Base-by-base conservation (phyloP, 2,329 filamentous ascomycete species). In the Pseudogymnoascus sp. region DNA sequence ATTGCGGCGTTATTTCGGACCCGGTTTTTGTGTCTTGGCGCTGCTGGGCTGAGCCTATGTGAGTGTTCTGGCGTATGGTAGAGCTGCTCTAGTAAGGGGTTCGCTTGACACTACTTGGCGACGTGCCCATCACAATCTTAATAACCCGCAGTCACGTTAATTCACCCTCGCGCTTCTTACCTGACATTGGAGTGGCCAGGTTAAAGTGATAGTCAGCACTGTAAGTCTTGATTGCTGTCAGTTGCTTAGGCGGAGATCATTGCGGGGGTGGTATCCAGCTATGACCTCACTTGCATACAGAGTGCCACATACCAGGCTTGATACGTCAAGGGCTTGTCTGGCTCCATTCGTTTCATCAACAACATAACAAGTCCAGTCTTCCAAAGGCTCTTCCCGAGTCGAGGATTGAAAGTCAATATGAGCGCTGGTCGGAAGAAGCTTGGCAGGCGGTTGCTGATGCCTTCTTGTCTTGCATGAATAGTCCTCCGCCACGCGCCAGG, bases 111-210 rank as follows among this genome's bases (percentile, higher is more conserved):
- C 33, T 35, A 13, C 50, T 56, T 56, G 10, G 29, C 50, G 50
- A 56, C 29, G 33, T 56, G 50, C 16, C 29, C 50, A 56, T 56
- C 50, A 35, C 50, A 56, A 56, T 56, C 50, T 56, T 56, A 56
- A 31, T 8, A 56, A 10, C 10, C 16, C 33, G 2, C 7, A 35
- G 50, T 56, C n/a, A 56, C 16, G 4, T 33, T 10, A 56, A 56
- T 21, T 35, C 29, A 33, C 29, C 50, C 50, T 56, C 10, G 50
- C 50, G 10, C 50, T 19, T 35, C 16, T 21, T 19, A 16, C 6
- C 10, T 33, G 50, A 56, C 47, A 19, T 7, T 14, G 6, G 6
- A 47, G 21, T 14, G 14, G 14, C 13, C 42, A 26, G 42, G 21
- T 47, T 44, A 14, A 14, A 11, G 8, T 24, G 40, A 24, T 11